These are phyloP conservation scores for Nitzschia sp. DNA, from an alignment of 108 stramenopile species.

Conservation along the genomic window DNA sequence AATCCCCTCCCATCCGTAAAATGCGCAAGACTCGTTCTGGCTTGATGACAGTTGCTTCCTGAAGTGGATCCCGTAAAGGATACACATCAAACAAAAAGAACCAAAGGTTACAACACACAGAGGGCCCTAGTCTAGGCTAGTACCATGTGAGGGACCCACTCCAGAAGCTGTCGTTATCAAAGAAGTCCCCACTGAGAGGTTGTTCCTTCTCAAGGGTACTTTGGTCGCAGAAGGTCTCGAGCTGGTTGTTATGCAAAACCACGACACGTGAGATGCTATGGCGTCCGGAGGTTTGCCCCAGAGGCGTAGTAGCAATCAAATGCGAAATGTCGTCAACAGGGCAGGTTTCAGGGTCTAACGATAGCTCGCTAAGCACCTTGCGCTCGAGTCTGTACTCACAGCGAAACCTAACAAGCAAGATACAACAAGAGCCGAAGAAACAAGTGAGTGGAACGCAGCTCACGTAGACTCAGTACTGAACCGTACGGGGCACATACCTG, in stretches of 20 bases:
- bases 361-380: slow-evolving; percentile 49
- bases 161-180: slow-evolving; percentile 91
- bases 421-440: no score
- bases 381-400: slow-evolving; percentile 79
- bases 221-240: slow-evolving; percentile 71
- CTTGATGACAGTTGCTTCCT: slow-evolving; percentile 16
- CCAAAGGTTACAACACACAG: slow-evolving; percentile 10
- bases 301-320: slow-evolving; percentile 28
- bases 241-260: slow-evolving; percentile 72
- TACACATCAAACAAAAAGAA: slow-evolving; percentile 22
- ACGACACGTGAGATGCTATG: slow-evolving; percentile 81
- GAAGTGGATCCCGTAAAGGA: slow-evolving; percentile 10
- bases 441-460: no score
- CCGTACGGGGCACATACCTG: slow-evolving; percentile 43
- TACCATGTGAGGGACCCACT: slow-evolving; percentile 89
- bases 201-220: slow-evolving; percentile 23
- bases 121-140: slow-evolving; percentile 35
- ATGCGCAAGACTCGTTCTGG: slow-evolving; percentile 4
- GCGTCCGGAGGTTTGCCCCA: slow-evolving; percentile 22
- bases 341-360: slow-evolving; percentile 40
- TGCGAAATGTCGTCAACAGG: slow-evolving; percentile 32
- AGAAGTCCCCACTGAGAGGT: slow-evolving; percentile 55
- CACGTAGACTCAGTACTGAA: slow-evolving; percentile 29
- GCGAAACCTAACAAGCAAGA: slow-evolving; percentile 52
- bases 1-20: slow-evolving; percentile 2